phyloP scores from a whole-genome alignment of 768 basidiomycete genomes.

The Tylopilus sp. region DNA sequence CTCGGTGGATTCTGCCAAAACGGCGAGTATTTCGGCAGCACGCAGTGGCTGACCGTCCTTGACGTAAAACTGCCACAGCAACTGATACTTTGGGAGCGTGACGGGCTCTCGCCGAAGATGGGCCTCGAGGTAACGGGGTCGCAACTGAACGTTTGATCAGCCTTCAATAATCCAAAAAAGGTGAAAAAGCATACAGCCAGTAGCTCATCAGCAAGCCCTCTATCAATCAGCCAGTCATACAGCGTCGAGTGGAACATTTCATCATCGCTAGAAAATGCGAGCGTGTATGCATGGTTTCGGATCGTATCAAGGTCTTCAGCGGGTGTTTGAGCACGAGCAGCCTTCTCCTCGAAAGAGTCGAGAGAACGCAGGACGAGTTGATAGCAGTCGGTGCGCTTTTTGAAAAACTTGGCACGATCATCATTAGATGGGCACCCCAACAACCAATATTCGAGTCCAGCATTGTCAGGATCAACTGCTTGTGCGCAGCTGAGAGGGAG shows the following conservation, averaged over 20 bases:
- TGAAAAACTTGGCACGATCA: constrained; percentile 51
- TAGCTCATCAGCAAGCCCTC: constrained; percentile 80
- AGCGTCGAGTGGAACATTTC: constrained; percentile 91
- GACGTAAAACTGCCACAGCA: constrained; percentile 97
- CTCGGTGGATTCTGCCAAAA: constrained; percentile 82
- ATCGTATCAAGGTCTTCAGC: constrained; percentile 63
- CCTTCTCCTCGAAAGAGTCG: constrained; percentile 70
- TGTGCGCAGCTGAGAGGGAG: constrained; percentile 83
- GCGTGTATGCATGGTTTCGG: constrained; percentile 80
- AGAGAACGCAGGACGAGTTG: constrained; percentile 81
- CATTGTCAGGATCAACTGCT: constrained; percentile 70
- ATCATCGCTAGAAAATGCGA: constrained; percentile 82
- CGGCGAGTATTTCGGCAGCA: constrained; percentile 82
- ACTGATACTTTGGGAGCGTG: constrained; percentile 77
- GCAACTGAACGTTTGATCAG: constrained; percentile 50
- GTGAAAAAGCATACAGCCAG: constrained; percentile 64
- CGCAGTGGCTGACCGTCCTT: constrained; percentile 83
- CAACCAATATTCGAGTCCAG: constrained; percentile 75
- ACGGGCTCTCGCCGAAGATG: constrained; percentile 81
- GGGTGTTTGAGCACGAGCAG: constrained; percentile 31
- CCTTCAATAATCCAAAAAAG: constrained; percentile 1
- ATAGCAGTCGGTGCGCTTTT: constrained; percentile 72
- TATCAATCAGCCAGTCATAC: constrained; percentile 90
- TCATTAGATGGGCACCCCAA: constrained; percentile 59
- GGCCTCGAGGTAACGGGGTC: constrained; percentile 83